Evolutionary conservation across 2,329 filamentous ascomycete species (phyloP).

Genomic region (Fusarium tricinctum): DNA sequence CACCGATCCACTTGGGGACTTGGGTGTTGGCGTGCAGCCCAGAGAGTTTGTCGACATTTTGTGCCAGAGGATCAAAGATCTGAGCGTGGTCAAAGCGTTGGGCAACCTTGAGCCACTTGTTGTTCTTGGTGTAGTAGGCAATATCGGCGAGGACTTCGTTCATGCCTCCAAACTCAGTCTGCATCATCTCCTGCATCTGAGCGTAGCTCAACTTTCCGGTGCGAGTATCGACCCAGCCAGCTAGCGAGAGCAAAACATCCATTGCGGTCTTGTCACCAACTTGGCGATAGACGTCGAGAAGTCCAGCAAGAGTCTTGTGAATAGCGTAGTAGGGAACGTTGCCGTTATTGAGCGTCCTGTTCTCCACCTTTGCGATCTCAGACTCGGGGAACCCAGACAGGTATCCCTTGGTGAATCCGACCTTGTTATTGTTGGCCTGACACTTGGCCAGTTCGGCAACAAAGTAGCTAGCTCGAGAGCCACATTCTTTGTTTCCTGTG

Average conservation of each 20-base stretch:
- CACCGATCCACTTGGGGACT: slow-evolving; percentile 68
- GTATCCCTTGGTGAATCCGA: slow-evolving; percentile 61
- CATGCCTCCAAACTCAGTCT: slow-evolving; percentile 68
- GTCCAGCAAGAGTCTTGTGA: slow-evolving; percentile 67
- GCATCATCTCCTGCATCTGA: slow-evolving; percentile 64
- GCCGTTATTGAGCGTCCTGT: slow-evolving; percentile 60
- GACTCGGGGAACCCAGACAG: slow-evolving; percentile 67
- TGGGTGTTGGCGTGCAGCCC: slow-evolving; percentile 68
- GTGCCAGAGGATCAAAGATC: slow-evolving; percentile 62
- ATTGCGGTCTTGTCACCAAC: slow-evolving; percentile 60
- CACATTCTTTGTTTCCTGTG: slow-evolving; percentile 59
- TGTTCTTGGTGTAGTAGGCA: slow-evolving; percentile 61
- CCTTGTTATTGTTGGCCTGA: slow-evolving; percentile 63
- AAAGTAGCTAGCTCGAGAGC: slow-evolving; percentile 61
- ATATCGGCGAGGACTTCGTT: slow-evolving; percentile 65
- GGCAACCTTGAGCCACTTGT: slow-evolving; percentile 62
- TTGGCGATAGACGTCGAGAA: slow-evolving; percentile 64
- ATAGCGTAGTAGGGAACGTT: slow-evolving; percentile 68
- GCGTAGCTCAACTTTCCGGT: slow-evolving; percentile 58
- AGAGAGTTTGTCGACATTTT: slow-evolving; percentile 60
- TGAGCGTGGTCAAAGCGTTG: slow-evolving; percentile 65
- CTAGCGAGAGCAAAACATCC: slow-evolving; percentile 60
- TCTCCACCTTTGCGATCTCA: slow-evolving; percentile 61
- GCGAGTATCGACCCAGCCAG: slow-evolving; percentile 63
- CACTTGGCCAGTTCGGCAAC: slow-evolving; percentile 64